Base-by-base conservation (phyloP, 140 eudicot species). In the Stevia rebaudiana region DNA sequence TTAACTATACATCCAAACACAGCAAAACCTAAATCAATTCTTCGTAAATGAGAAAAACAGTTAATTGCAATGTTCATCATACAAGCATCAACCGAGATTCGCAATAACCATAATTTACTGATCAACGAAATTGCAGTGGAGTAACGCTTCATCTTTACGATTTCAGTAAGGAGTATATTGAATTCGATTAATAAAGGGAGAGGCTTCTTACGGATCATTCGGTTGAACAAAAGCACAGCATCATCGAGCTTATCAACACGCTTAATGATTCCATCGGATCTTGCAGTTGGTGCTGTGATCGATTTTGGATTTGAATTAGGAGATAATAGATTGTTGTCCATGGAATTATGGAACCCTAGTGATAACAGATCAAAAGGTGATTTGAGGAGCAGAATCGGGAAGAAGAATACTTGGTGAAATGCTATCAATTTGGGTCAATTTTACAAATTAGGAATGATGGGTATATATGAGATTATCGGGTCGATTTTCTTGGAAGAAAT, bases 21-120 rank as follows among this genome's bases (percentile, higher is more conserved):
- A n/a, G 80, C 76, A 35, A 74, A 81, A 11, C 78, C 87, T 41
- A 70, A 24, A 61, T 70, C 76, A 6, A 67, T 60, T 23, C 58
- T 44, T 24, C 28, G 62, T 56, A 82, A 43, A 46, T 53, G 74
- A 6, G 79, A 74, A 12, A 22, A 82, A 35, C 87, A 80, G 15
- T 80, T 70, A 9, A 75, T 80, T 1, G 62, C 75, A 50, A 71
- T 75, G 68, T 43, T 75, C 62, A 75, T 37, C 46, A 48, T 61
- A 56, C 35, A 71, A 1, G 57, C 28, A 54, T 80, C 65, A 11
- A 63, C 40, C 0, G 75, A 10, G 1, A 74, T 33, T 33, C 42
- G 49, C 2, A 21, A 17, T 15, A 37, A 17, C 3, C 16, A 25
- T 44, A 80, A 13, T 18, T 75, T n/a, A 8, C 49, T 61, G 70